A percentile compares a stretch with the other conserved stretches of the same genome.
These are phyloP conservation scores for Mallotus nudiflorus DNA, from an alignment of 345 rosid genomes.

Conservation along the genomic window DNA sequence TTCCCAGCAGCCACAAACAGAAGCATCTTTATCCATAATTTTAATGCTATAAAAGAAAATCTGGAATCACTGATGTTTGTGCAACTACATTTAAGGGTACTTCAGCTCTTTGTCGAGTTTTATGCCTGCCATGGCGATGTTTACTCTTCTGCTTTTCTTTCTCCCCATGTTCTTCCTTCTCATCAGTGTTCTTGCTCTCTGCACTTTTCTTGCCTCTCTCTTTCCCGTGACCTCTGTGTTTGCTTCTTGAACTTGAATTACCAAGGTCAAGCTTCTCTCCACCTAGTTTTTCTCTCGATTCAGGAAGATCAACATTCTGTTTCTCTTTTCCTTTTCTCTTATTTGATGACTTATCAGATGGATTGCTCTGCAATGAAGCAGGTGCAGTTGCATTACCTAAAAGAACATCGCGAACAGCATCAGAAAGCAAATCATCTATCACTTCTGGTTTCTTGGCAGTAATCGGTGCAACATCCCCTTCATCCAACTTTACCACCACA, in stretches of 20 bases:
- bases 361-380: constrained; percentile 32
- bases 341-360: constrained; percentile 32
- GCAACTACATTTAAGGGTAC: constrained; percentile 30
- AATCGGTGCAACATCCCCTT: constrained; percentile 46
- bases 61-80: constrained; percentile 56
- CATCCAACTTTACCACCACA: constrained; percentile 88
- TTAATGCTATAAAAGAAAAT: constrained; percentile 64
- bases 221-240: constrained; percentile 49
- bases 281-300: constrained; percentile 37
- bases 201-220: constrained; percentile 43
- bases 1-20: neutral
- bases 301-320: constrained; percentile 31
- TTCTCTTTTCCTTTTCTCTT: constrained; percentile 69
- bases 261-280: constrained; percentile 31
- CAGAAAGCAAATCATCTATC: constrained; percentile 56
- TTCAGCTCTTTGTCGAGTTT: constrained; percentile 49
- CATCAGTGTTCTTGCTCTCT: constrained; percentile 39
- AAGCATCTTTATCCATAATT: neutral
- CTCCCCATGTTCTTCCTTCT: constrained; percentile 34
- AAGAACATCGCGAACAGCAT: constrained; percentile 68
- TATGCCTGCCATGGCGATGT: constrained; percentile 52
- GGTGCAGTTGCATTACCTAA: constrained; percentile 43
- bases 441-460: constrained; percentile 32
- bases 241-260: constrained; percentile 52
- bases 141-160: constrained; percentile 52